Evolutionary conservation across 2,329 filamentous ascomycete species (phyloP).

Genomic region (Aspergillus texensis): DNA sequence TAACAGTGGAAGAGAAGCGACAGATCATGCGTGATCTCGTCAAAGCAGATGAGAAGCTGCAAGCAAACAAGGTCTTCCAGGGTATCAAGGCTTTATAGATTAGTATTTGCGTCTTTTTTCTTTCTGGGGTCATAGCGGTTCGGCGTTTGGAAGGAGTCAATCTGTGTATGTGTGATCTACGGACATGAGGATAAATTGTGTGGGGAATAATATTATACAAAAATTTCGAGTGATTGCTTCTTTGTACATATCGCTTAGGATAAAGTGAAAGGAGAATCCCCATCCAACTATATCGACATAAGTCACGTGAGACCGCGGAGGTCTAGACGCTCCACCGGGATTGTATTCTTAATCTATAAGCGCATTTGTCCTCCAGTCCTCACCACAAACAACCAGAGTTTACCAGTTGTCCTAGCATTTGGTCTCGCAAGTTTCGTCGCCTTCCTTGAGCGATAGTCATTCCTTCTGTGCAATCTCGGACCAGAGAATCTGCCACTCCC

Average conservation of each 20-base stretch:
- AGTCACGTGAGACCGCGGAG: constrained; percentile 16
- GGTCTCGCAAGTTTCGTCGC: background rate
- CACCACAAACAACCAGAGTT: background rate
- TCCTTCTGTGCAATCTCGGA: background rate
- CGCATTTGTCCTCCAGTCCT: background rate
- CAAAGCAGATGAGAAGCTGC: constrained; percentile 66
- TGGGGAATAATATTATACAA: background rate
- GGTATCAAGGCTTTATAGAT: constrained; percentile 49
- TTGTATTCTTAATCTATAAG: background rate
- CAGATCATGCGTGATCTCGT: constrained; percentile 79
- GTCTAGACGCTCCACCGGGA: constrained; percentile 12
- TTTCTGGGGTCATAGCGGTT: constrained; percentile 9
- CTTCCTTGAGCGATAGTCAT: constrained; percentile 1
- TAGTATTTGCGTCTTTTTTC: background rate
- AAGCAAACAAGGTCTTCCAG: constrained; percentile 58
- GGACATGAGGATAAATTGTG: background rate
- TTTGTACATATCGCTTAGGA: background rate
- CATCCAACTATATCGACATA: constrained; percentile 1
- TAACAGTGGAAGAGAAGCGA: constrained; percentile 77
- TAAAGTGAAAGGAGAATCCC: background rate
- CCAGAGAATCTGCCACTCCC: background rate
- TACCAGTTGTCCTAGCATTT: background rate
- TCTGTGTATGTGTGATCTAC: background rate
- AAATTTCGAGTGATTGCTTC: background rate
- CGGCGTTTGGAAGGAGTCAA: constrained; percentile 4